A percentile compares a stretch with the other conserved stretches of the same genome.
Evolutionary conservation across 2,329 filamentous ascomycete genomes (phyloP).

Genomic region (Tricladium varicosporioides): DNA sequence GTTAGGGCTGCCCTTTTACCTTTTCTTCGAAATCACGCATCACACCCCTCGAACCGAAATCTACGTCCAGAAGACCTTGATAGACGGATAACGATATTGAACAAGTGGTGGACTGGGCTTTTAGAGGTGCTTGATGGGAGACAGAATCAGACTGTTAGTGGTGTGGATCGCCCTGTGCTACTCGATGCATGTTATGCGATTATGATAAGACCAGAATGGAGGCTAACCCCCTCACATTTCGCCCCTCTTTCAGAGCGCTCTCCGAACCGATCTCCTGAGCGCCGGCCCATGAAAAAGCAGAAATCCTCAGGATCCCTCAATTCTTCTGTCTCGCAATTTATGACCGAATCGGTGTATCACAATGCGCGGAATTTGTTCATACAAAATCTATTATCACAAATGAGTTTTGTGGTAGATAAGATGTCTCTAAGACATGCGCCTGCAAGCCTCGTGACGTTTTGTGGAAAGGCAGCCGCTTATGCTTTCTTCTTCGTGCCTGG

Average conservation of each 20-base stretch:
- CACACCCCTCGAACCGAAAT: slow-evolving; percentile 55
- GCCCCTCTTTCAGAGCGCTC: slow-evolving; percentile 47
- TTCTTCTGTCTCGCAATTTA: slow-evolving; percentile 61
- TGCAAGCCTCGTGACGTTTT: slow-evolving; percentile 62
- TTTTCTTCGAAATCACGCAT: slow-evolving; percentile 59
- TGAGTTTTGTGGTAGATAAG: slow-evolving; percentile 69
- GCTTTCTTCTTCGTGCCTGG: slow-evolving; percentile 74
- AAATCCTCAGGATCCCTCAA: slow-evolving; percentile 51
- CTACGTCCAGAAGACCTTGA: slow-evolving; percentile 69
- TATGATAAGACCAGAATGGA: slow-evolving; percentile 71
- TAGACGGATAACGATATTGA: slow-evolving; percentile 63
- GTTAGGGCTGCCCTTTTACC: slow-evolving; percentile 63
- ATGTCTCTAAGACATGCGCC: slow-evolving; percentile 63
- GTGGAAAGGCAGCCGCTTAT: slow-evolving; percentile 70
- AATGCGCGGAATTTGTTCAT: slow-evolving; percentile 70
- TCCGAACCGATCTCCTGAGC: slow-evolving; percentile 32
- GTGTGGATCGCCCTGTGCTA: slow-evolving; percentile 66
- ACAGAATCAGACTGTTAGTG: slow-evolving; percentile 67
- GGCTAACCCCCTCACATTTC: slow-evolving; percentile 56
- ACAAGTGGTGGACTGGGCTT: slow-evolving; percentile 73
- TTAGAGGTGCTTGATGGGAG: slow-evolving; percentile 67
- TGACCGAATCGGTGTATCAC: slow-evolving; percentile 68
- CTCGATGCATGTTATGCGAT: slow-evolving; percentile 68
- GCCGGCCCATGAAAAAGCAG: slow-evolving; percentile 18
- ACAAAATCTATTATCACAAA: slow-evolving; percentile 67